Percentiles rank a stretch among this genome's conserved stretches.
Conservation (phyloP, 148 eudicot genomes). For the Beta vulgaris region DNA sequence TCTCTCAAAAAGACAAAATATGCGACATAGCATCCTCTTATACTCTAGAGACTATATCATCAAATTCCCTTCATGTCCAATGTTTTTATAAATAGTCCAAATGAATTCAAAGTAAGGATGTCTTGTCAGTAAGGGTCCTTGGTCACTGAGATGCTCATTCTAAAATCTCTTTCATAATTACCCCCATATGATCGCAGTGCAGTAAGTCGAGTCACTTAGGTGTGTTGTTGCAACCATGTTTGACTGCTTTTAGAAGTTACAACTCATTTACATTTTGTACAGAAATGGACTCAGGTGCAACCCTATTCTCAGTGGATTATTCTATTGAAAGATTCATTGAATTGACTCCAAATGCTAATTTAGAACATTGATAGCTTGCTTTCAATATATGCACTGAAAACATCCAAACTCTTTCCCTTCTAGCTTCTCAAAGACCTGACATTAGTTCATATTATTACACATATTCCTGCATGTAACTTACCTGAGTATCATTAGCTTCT, state of each 20-base stretch:
- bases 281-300: constrained; percentile 1
- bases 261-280: background rate
- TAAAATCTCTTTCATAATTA: background rate
- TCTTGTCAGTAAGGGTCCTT: background rate
- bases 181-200: background rate
- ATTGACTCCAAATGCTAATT: background rate
- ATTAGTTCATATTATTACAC: background rate
- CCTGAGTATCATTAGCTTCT: constrained; percentile 98
- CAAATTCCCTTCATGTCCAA: background rate
- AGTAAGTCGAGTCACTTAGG: background rate
- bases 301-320: background rate
- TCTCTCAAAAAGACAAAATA: no score
- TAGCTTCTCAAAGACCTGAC: background rate
- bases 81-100: background rate
- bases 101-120: background rate
- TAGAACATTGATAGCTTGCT: background rate
- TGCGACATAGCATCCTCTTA: background rate
- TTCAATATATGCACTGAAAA: background rate
- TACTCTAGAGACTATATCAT: background rate
- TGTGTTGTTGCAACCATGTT: background rate
- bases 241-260: background rate
- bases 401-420: background rate
- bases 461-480: constrained; percentile 16
- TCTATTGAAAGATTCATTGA: background rate
- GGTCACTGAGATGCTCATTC: background rate